Evolutionary conservation across 2,329 filamentous ascomycete species (phyloP).

Genomic region (Cordyceps pruinosa): DNA sequence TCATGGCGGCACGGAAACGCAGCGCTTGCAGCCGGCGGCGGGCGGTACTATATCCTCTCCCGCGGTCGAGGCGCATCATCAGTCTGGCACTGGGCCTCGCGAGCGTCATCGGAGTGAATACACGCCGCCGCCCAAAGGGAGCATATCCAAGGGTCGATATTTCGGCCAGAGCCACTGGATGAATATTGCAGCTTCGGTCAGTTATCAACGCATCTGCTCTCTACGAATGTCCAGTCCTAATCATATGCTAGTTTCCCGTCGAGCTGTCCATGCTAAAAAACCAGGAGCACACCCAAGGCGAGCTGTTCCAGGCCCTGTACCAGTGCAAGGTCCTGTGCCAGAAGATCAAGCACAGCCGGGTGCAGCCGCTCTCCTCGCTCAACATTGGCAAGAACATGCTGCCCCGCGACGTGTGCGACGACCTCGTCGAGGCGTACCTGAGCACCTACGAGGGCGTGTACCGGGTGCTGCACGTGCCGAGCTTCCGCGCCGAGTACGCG

Average conservation of each 20-base stretch:
- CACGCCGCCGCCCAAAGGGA: slow-evolving; percentile 23
- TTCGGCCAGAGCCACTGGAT: slow-evolving; percentile 47
- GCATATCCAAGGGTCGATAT: slow-evolving; percentile 37
- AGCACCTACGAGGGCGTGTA: slow-evolving; percentile 49
- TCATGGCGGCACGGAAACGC: neutral
- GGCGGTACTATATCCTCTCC: too few species aligned
- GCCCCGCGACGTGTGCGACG: slow-evolving; percentile 35
- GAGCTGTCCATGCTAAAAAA: slow-evolving; percentile 22
- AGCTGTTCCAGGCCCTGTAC: slow-evolving; percentile 26
- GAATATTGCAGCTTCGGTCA: slow-evolving; percentile 35
- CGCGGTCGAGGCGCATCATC: neutral
- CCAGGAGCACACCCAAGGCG: slow-evolving; percentile 22
- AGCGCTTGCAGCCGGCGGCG: neutral
- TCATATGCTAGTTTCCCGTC: slow-evolving; percentile 25
- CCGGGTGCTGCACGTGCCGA: slow-evolving; percentile 51
- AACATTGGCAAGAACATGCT: slow-evolving; percentile 36
- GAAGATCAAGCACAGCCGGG: slow-evolving; percentile 34
- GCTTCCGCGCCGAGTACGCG: slow-evolving; percentile 48
- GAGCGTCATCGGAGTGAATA: neutral
- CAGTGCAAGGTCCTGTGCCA: slow-evolving; percentile 36
- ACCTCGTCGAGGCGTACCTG: slow-evolving; percentile 47
- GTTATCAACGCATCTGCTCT: neutral
- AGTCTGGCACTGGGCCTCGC: neutral
- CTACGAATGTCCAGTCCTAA: neutral
- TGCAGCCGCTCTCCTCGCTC: slow-evolving; percentile 27